Conservation (phyloP, 2,329 filamentous ascomycete genomes). For the Alternaria incomplexa region DNA sequence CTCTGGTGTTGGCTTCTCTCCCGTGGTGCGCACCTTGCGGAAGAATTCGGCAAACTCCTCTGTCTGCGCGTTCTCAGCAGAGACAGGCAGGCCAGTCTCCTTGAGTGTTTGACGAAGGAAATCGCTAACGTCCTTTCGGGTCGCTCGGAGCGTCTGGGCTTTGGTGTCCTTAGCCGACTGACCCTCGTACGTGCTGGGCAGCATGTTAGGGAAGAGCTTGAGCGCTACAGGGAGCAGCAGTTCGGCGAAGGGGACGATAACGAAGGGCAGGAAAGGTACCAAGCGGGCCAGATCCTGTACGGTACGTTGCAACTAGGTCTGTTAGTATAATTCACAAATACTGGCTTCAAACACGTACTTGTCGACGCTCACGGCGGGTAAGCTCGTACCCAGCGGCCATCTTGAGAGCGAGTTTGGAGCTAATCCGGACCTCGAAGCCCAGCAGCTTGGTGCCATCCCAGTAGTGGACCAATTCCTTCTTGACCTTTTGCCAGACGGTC, state of each 20-base stretch:
- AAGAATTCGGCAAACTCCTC: constrained; percentile 98
- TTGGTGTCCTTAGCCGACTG: constrained; percentile 91
- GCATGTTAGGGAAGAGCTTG: constrained; percentile 94
- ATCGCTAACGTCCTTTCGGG: constrained; percentile 88
- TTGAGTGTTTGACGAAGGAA: constrained; percentile 88
- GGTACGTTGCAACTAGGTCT: constrained; percentile 74
- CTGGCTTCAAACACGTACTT: constrained; percentile 54
- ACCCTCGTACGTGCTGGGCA: constrained; percentile 95
- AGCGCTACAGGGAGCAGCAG: constrained; percentile 88
- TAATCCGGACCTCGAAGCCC: constrained; percentile 90
- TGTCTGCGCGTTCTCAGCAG: constrained; percentile 80
- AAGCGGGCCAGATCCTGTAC: constrained; percentile 91
- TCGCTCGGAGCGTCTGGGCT: constrained; percentile 78
- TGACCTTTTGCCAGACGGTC: constrained; percentile 89
- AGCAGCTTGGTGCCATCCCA: constrained; percentile 98
- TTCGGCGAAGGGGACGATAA: constrained; percentile 96
- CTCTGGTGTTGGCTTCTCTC: constrained; percentile 83
- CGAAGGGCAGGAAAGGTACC: constrained; percentile 94
- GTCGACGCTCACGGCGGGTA: constrained; percentile 88
- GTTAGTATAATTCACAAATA: constrained; percentile 14
- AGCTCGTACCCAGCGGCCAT: constrained; percentile 99
- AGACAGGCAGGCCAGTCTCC: constrained; percentile 92
- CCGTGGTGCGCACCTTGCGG: constrained; percentile 86
- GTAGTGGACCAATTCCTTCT: constrained; percentile 92
- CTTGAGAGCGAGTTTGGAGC: constrained; percentile 86